Evolutionary conservation across 208 protist genomes (phyloP).

Genomic region (Leishmania gerbilli): DNA sequence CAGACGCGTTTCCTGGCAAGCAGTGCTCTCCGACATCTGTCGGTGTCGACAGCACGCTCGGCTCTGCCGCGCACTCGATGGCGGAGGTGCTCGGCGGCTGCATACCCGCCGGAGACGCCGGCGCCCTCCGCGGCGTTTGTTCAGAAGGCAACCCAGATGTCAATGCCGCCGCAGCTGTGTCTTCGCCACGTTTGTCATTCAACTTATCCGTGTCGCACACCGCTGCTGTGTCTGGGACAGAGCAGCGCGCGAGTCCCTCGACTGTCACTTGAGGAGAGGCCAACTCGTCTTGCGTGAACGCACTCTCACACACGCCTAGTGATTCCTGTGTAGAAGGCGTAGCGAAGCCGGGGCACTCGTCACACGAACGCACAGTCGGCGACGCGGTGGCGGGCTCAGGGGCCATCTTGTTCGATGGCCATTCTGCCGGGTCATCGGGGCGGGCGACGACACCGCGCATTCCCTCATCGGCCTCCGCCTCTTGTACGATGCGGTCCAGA

Average conservation of each 20-base stretch:
- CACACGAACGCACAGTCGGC: background rate
- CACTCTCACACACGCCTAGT: background rate
- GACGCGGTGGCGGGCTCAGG: background rate
- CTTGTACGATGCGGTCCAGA: conserved; percentile 36
- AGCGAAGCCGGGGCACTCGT: background rate
- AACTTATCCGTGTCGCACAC: background rate
- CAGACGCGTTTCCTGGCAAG: background rate
- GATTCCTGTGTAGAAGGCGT: background rate
- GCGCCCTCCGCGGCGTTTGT: background rate
- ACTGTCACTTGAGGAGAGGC: background rate
- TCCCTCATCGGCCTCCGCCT: conserved; percentile 27
- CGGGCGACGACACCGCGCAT: background rate
- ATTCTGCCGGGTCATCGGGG: background rate
- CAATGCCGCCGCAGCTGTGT: background rate
- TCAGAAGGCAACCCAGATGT: background rate
- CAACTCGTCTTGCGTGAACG: background rate
- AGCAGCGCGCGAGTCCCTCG: background rate
- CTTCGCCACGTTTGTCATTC: background rate
- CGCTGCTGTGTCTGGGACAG: background rate
- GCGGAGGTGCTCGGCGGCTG: background rate
- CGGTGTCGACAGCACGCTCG: background rate
- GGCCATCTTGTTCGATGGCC: background rate
- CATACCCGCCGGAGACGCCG: background rate
- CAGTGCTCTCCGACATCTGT: background rate
- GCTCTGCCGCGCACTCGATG: background rate